A percentile compares a stretch with the other conserved stretches of the same genome.
Evolutionary conservation across 2,329 filamentous ascomycete species (phyloP).

Genomic region (Talaromyces sp.): DNA sequence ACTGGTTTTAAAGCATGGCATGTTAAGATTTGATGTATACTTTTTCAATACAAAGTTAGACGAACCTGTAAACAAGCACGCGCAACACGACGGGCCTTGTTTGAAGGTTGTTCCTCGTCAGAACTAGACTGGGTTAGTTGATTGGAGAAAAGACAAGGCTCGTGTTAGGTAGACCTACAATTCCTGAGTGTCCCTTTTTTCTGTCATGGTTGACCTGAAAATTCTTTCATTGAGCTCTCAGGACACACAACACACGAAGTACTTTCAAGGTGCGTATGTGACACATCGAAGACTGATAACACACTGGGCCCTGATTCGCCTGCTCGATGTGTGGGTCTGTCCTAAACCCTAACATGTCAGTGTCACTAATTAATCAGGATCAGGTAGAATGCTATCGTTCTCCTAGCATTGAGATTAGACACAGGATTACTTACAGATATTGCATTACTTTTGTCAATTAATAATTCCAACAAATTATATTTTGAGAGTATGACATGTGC

Average conservation of each 20-base stretch:
- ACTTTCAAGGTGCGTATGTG: neutral
- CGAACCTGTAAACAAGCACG: neutral
- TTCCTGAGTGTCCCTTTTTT: neutral
- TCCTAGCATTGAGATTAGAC: neutral
- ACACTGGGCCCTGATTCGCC: neutral
- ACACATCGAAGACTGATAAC: neutral
- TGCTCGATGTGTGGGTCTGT: neutral
- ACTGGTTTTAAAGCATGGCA: slow-evolving; percentile 3
- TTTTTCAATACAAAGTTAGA: neutral
- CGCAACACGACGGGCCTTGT: neutral
- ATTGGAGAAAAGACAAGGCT: neutral
- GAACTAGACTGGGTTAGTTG: neutral
- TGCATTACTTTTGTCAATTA: no score
- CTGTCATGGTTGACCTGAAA: neutral
- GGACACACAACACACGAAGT: neutral
- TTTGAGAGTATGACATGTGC: no score
- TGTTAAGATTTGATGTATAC: neutral
- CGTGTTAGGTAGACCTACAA: neutral
- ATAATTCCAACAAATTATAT: no score
- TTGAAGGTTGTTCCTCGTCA: neutral
- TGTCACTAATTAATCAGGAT: neutral
- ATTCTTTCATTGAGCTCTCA: neutral
- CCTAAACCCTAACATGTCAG: neutral
- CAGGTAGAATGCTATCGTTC: neutral
- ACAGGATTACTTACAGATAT: neutral